Evolutionary conservation across 768 basidiomycete species (phyloP).

Genomic region (Crepidotus variabilis): DNA sequence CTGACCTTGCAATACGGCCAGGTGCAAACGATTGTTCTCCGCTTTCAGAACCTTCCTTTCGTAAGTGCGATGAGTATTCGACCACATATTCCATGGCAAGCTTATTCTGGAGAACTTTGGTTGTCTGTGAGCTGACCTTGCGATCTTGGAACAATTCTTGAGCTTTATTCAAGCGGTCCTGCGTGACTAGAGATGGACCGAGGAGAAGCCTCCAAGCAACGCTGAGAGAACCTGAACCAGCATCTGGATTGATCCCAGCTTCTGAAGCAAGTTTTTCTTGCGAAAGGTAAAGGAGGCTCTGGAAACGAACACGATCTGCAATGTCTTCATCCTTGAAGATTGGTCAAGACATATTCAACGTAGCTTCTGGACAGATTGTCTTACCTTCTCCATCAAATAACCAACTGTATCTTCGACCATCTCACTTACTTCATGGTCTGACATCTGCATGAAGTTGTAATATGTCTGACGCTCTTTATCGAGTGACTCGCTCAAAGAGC

Average conservation of each 20-base stretch:
- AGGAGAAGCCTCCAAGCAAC: conserved; percentile 16
- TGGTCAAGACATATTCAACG: background rate
- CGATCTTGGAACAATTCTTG: conserved; percentile 13
- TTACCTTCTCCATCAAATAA: conserved; percentile 16
- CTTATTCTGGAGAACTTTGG: conserved; percentile 5
- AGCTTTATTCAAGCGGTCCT: conserved; percentile 19
- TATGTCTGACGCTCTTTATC: conserved; percentile 17
- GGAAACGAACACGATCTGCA: conserved; percentile 21
- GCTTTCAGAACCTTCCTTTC: conserved; percentile 4
- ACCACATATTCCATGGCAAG: conserved; percentile 13
- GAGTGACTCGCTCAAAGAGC: conserved; percentile 14
- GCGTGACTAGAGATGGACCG: conserved; percentile 19
- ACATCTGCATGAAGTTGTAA: conserved; percentile 17
- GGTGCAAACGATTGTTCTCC: background rate
- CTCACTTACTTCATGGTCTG: conserved; percentile 20
- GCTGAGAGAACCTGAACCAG: conserved; percentile 16
- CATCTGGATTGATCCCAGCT: conserved; percentile 15
- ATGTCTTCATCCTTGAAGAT: conserved; percentile 18
- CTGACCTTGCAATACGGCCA: background rate
- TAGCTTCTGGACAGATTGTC: background rate
- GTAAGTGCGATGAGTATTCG: conserved; percentile 15
- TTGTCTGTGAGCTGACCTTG: conserved; percentile 4
- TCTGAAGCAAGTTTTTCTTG: conserved; percentile 18
- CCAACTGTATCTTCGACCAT: conserved; percentile 21
- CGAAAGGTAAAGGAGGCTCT: conserved; percentile 18